These are phyloP conservation scores for Cryptosporidium felis DNA, from an alignment of 169 alveolate species.

Conservation along the genomic window DNA sequence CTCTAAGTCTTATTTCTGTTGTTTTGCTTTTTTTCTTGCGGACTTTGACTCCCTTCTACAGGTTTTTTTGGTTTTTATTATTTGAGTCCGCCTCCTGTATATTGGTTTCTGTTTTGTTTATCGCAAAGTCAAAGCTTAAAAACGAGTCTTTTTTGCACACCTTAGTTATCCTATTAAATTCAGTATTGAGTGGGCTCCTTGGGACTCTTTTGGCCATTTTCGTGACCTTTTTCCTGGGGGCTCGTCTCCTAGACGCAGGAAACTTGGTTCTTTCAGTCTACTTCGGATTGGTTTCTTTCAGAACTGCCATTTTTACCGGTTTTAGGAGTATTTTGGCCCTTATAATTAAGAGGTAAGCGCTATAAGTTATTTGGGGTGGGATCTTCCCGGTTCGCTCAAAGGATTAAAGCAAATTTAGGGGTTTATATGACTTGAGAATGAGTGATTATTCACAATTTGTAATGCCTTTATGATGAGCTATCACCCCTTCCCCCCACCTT, in stretches of 20 bases:
- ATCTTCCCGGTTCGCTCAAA: no score
- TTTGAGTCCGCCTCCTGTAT: slow-evolving; percentile 17
- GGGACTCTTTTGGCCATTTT: neutral
- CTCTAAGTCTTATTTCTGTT: neutral
- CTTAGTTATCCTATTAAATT: neutral
- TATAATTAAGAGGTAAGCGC: slow-evolving; percentile 49
- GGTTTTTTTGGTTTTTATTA: neutral
- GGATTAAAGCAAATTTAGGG: slow-evolving; percentile 59
- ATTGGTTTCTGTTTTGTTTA: neutral
- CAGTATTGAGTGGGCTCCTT: slow-evolving; percentile 7
- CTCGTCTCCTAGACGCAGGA: slow-evolving; percentile 18
- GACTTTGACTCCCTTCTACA: slow-evolving; percentile 6
- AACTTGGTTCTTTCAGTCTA: slow-evolving; percentile 5
- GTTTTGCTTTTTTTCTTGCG: neutral
- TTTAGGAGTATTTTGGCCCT: neutral
- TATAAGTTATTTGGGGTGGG: neutral
- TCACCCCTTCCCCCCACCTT: neutral
- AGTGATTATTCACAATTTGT: neutral
- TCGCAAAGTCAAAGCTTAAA: neutral
- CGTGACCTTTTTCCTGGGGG: slow-evolving; percentile 43
- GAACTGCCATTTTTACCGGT: slow-evolving; percentile 35
- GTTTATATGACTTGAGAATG: slow-evolving; percentile 50
- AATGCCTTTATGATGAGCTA: slow-evolving; percentile 32
- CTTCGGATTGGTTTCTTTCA: slow-evolving; percentile 18
- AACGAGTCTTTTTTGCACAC: neutral